Percentiles rank a stretch among this genome's conserved stretches.
Evolutionary conservation across 257 asterid species (phyloP).

Genomic region (Solanum microdontum): DNA sequence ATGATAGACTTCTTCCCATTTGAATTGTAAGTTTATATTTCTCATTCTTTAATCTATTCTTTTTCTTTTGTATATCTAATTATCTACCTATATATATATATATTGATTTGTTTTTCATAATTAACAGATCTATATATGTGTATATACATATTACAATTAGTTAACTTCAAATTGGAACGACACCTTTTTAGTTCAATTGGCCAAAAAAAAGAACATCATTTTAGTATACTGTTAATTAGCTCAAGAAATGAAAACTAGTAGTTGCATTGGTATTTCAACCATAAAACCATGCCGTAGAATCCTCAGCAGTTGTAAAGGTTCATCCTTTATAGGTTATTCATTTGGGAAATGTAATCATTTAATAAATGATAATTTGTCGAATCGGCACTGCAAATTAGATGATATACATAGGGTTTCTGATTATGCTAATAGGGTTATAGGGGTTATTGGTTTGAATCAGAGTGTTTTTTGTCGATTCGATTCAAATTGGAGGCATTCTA

Average conservation of each 20-base stretch:
- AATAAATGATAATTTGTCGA: constrained; percentile 23
- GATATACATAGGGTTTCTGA: constrained; percentile 6
- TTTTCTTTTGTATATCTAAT: background rate
- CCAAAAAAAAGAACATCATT: background rate
- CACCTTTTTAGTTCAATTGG: background rate
- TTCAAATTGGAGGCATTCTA: constrained; percentile 41
- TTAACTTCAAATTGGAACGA: background rate
- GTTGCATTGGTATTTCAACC: constrained; percentile 43
- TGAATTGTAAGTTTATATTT: constrained; percentile 24
- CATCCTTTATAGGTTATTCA: constrained; percentile 42
- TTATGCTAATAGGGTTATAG: constrained; percentile 12
- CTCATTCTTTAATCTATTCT: background rate
- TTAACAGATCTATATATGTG: constrained; percentile 5
- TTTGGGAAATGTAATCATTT: constrained; percentile 19
- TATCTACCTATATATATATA: background rate
- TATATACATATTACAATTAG: background rate
- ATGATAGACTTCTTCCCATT: background rate
- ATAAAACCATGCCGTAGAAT: constrained; percentile 47
- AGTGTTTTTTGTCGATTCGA: constrained; percentile 35
- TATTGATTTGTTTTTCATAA: constrained; percentile 19
- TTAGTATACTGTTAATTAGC: background rate
- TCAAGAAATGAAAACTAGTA: constrained; percentile 34
- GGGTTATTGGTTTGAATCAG: constrained; percentile 28
- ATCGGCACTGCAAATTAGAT: constrained; percentile 21
- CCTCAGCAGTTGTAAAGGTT: constrained; percentile 30